phyloP scores from a whole-genome alignment of 2,329 filamentous ascomycete species.

The Aschersonia sp. region DNA sequence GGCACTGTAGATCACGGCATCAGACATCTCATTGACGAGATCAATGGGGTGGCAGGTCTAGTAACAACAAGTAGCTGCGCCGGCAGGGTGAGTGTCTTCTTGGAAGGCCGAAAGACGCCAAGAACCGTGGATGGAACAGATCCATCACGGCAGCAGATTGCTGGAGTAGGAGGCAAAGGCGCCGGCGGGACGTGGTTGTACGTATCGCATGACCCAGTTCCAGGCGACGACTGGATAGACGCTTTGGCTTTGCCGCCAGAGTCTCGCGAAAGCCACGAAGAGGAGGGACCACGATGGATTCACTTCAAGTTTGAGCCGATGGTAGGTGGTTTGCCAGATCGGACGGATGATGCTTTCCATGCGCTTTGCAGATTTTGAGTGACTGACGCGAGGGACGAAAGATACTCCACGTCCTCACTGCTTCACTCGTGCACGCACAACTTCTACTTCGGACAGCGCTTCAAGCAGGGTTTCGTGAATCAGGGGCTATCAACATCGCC shows the following conservation, averaged over 20 bases:
- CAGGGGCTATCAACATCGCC: conserved; percentile 59
- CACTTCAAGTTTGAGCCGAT: conserved; percentile 93
- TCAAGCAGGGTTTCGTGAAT: conserved; percentile 78
- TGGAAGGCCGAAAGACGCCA: conserved; percentile 53
- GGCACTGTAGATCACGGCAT: conserved; percentile 74
- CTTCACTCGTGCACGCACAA: conserved; percentile 63
- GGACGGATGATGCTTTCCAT: no score
- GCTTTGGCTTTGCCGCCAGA: conserved; percentile 11
- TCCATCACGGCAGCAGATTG: conserved; percentile 18
- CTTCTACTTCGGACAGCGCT: conserved; percentile 61
- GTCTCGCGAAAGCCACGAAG: neutral
- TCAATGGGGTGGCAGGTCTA: conserved; percentile 61
- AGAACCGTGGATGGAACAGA: conserved; percentile 6
- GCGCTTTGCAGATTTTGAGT: neutral
- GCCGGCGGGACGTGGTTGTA: conserved; percentile 75
- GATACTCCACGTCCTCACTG: conserved; percentile 80
- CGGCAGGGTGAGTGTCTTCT: conserved; percentile 73
- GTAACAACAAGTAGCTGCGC: conserved; percentile 92
- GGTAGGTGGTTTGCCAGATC: conserved; percentile 37
- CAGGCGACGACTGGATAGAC: conserved; percentile 15
- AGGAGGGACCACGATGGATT: conserved; percentile 34
- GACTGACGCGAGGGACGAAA: conserved; percentile 17
- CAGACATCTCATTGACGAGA: conserved; percentile 58
- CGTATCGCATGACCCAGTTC: conserved; percentile 62
- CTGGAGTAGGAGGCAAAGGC: conserved; percentile 70